These are phyloP conservation scores for Vigna radiata DNA, from an alignment of 306 rosid genomes.

Conservation along the genomic window DNA sequence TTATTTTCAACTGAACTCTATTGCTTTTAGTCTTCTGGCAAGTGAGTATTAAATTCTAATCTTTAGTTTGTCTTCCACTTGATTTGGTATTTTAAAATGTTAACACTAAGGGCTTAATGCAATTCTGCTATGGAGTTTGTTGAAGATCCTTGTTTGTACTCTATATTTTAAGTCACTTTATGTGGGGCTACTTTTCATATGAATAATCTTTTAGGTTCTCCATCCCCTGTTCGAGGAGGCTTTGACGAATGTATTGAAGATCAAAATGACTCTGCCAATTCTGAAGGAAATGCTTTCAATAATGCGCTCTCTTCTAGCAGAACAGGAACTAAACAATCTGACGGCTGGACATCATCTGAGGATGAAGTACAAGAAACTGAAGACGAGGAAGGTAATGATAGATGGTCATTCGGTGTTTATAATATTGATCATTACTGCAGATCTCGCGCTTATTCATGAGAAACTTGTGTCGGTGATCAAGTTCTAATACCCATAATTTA, in stretches of 20 bases:
- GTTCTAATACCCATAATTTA: neutral
- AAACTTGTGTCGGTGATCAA: constrained; percentile 6
- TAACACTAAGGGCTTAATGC: constrained; percentile 13
- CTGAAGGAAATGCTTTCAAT: constrained; percentile 63
- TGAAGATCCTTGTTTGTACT: constrained; percentile 5
- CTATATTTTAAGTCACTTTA: neutral
- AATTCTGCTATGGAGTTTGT: constrained; percentile 27
- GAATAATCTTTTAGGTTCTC: constrained; percentile 62
- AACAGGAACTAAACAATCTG: constrained; percentile 46
- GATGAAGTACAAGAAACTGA: constrained; percentile 77
- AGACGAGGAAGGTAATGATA: constrained; percentile 71
- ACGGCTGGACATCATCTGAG: constrained; percentile 90
- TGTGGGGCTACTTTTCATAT: constrained; percentile 18
- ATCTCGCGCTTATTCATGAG: constrained; percentile 11
- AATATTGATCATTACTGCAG: constrained; percentile 9
- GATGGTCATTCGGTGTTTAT: neutral
- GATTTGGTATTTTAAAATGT: constrained; percentile 38
- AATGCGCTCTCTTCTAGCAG: constrained; percentile 69
- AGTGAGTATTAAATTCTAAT: constrained; percentile 14
- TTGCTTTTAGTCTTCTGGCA: constrained; percentile 15
- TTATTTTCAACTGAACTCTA: constrained; percentile 28
- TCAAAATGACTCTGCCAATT: constrained; percentile 50
- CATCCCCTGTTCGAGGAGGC: constrained; percentile 61
- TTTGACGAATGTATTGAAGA: constrained; percentile 62
- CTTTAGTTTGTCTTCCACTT: constrained; percentile 1